Evolutionary conservation across 352 stramenopile species (phyloP).

Genomic region (Plasmopara viticola): DNA sequence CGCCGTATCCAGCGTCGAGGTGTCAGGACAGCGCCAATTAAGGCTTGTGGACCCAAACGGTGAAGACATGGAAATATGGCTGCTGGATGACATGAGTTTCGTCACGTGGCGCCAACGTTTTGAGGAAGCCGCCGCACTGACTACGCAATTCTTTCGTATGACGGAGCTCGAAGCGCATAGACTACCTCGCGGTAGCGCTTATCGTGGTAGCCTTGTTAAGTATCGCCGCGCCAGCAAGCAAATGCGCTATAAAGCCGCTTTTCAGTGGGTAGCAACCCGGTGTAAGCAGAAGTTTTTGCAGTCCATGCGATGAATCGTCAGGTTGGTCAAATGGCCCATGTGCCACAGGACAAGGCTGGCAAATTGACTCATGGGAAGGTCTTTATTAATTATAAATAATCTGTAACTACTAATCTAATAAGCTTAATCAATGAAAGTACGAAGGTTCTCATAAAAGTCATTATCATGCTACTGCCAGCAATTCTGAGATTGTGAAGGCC

Average conservation of each 20-base stretch:
- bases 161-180: conserved; percentile 45
- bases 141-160: conserved; percentile 57
- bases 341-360: neutral
- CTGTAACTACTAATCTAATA: neutral
- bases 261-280: conserved; percentile 33
- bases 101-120: conserved; percentile 44
- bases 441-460: neutral
- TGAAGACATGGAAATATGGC: conserved; percentile 68
- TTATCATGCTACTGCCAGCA: neutral
- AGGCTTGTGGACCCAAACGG: conserved; percentile 69
- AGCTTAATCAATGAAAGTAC: neutral
- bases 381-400: neutral
- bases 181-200: conserved; percentile 52
- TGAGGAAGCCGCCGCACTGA: conserved; percentile 53
- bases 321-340: neutral
- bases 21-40: conserved; percentile 56
- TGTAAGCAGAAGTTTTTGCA: conserved; percentile 33
- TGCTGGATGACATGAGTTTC: conserved; percentile 51
- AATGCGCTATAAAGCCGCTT: conserved; percentile 36
- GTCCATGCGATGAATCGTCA: conserved; percentile 9
- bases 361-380: neutral
- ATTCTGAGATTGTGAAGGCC: neutral
- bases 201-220: conserved; percentile 62
- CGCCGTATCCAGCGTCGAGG: conserved; percentile 59
- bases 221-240: conserved; percentile 51